Conservation (phyloP, 2,329 filamentous ascomycete species). For the Microsporum canis region DNA sequence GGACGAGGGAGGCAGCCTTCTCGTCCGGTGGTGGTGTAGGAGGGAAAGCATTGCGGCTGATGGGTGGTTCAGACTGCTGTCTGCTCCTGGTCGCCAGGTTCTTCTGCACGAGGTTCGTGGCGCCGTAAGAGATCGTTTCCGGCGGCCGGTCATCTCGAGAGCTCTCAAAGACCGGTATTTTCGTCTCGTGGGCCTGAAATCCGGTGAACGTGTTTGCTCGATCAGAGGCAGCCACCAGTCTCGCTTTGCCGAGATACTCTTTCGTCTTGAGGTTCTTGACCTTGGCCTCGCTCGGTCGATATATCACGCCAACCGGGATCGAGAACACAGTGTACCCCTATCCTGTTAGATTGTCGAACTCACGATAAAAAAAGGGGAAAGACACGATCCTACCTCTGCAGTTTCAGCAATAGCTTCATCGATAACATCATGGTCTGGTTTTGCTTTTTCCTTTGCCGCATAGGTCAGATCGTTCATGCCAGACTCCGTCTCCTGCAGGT, state of each 20-base stretch:
- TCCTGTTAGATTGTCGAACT: not conserved
- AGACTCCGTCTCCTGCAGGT: constrained; percentile 78
- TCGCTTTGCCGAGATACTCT: constrained; percentile 93
- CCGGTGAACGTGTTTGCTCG: constrained; percentile 69
- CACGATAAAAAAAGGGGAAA: not conserved
- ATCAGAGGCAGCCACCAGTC: constrained; percentile 79
- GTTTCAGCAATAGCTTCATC: constrained; percentile 91
- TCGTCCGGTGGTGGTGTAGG: constrained; percentile 98
- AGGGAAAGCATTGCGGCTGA: constrained; percentile 73
- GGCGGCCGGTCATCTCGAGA: constrained; percentile 61
- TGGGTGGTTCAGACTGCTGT: constrained; percentile 75
- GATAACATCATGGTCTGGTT: constrained; percentile 93
- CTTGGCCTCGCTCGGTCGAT: constrained; percentile 92
- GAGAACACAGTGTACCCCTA: constrained; percentile 98
- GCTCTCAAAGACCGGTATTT: constrained; percentile 26
- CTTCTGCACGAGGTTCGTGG: constrained; percentile 83
- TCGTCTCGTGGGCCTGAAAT: constrained; percentile 69
- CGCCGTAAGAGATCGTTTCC: constrained; percentile 81
- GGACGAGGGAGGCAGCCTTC: constrained; percentile 29
- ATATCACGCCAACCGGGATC: constrained; percentile 89
- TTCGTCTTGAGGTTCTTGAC: constrained; percentile 97
- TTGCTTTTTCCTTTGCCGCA: constrained; percentile 90
- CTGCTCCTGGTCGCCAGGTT: constrained; percentile 62
- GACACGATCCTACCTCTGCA: constrained; percentile 59
- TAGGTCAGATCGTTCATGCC: constrained; percentile 85